These are phyloP conservation scores for Chalciporus chontae DNA, from an alignment of 768 basidiomycete genomes.

Conservation along the genomic window DNA sequence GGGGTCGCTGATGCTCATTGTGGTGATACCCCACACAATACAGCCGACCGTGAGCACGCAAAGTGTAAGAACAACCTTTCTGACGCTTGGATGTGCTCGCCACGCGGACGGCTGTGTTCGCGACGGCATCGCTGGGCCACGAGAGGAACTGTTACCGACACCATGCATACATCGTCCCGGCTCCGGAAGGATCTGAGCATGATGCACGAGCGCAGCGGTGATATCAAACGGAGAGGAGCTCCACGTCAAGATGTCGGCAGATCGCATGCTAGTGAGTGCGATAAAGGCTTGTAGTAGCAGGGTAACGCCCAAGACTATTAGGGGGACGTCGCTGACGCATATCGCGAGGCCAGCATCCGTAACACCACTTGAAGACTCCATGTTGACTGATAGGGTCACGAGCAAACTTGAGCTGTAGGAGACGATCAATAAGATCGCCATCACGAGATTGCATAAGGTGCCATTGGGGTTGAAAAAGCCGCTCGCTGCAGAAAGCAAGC, in stretches of 20 bases:
- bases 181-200: slow-evolving; percentile 18
- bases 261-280: slow-evolving; percentile 19
- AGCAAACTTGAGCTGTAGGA: slow-evolving; percentile 29
- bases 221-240: slow-evolving; percentile 31
- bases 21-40: slow-evolving; percentile 20
- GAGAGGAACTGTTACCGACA: slow-evolving; percentile 6
- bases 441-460: slow-evolving; percentile 16
- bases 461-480: slow-evolving; percentile 24
- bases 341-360: neutral
- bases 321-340: slow-evolving; percentile 24
- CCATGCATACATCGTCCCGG: slow-evolving; percentile 26
- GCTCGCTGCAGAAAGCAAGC: slow-evolving; percentile 22
- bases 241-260: slow-evolving; percentile 29
- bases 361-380: slow-evolving; percentile 14
- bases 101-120: slow-evolving; percentile 26
- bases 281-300: slow-evolving; percentile 24
- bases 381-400: slow-evolving; percentile 15
- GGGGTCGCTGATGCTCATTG: slow-evolving; percentile 6
- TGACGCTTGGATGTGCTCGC: slow-evolving; percentile 23
- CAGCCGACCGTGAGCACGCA: slow-evolving; percentile 23
- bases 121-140: slow-evolving; percentile 14
- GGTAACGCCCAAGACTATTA: slow-evolving; percentile 25
- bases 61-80: slow-evolving; percentile 20
- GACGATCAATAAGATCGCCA: slow-evolving; percentile 28
- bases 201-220: slow-evolving; percentile 29